Evolutionary conservation across 2,329 filamentous ascomycete species (phyloP).

Genomic region (Magnaporthiopsis rhizophila): DNA sequence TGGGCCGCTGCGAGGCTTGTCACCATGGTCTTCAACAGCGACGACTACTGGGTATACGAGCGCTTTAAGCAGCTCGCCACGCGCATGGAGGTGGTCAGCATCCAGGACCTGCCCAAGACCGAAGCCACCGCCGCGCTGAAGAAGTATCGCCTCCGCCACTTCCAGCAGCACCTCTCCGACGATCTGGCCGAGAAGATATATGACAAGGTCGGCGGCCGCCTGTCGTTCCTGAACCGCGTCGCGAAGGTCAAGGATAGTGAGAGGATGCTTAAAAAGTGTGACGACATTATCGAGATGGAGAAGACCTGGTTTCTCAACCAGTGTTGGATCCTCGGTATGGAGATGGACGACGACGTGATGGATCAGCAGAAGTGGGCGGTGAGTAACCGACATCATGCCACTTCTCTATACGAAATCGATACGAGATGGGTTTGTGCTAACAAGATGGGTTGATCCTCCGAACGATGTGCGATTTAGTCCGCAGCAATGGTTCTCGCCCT

Average conservation of each 20-base stretch:
- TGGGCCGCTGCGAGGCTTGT: slow-evolving; percentile 91
- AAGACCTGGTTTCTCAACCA: slow-evolving; percentile 73
- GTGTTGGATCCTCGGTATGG: slow-evolving; percentile 63
- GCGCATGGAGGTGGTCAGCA: slow-evolving; percentile 85
- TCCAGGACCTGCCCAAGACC: slow-evolving; percentile 72
- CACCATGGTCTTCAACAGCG: slow-evolving; percentile 88
- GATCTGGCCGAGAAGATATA: slow-evolving; percentile 70
- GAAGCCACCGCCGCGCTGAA: slow-evolving; percentile 70
- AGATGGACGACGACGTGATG: slow-evolving; percentile 64
- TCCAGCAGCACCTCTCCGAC: slow-evolving; percentile 47
- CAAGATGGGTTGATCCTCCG: neutral
- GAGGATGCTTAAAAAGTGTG: slow-evolving; percentile 72
- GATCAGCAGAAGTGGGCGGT: slow-evolving; percentile 82
- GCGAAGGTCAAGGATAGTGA: slow-evolving; percentile 88
- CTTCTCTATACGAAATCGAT: neutral
- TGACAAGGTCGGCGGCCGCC: slow-evolving; percentile 73
- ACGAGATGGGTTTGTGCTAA: neutral
- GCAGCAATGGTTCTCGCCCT: slow-evolving; percentile 86
- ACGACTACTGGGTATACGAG: slow-evolving; percentile 99
- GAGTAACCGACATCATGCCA: slow-evolving; percentile 27
- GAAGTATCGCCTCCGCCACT: slow-evolving; percentile 74
- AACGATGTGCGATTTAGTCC: slow-evolving; percentile 39
- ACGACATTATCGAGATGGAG: slow-evolving; percentile 56
- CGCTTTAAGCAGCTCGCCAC: slow-evolving; percentile 86
- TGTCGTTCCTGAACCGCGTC: slow-evolving; percentile 82